A percentile compares a stretch with the other conserved stretches of the same genome.
These are phyloP conservation scores for Xylona heveae DNA, from an alignment of 495 filamentous ascomycete genomes.

Conservation along the genomic window DNA sequence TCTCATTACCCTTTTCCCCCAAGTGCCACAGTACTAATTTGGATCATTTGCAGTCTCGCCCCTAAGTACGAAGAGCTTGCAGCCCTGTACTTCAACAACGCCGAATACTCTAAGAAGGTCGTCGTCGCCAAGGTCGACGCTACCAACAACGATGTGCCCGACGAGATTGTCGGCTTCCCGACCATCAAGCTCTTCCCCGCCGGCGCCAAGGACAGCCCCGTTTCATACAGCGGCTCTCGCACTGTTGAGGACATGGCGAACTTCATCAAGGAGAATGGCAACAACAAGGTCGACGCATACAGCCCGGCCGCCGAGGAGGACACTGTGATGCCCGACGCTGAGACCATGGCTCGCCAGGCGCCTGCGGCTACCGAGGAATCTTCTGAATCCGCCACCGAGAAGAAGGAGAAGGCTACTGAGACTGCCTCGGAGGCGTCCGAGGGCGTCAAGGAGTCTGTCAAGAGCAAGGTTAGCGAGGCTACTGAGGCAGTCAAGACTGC, in stretches of 20 bases:
- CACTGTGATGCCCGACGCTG: conserved; percentile 16
- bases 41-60: conserved; percentile 24
- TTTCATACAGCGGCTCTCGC: conserved; percentile 75
- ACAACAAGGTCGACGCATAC: conserved; percentile 51
- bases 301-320: conserved; percentile 23
- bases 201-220: conserved; percentile 60
- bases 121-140: conserved; percentile 96
- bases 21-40: too few relatives aligned
- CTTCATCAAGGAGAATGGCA: conserved; percentile 90
- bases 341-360: conserved; percentile 22
- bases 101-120: conserved; percentile 59
- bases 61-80: conserved; percentile 72
- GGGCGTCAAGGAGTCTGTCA: conserved; percentile 14
- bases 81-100: conserved; percentile 45
- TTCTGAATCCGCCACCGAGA: conserved; percentile 13
- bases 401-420: conserved; percentile 27
- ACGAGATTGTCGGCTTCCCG: conserved; percentile 93
- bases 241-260: conserved; percentile 83
- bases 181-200: conserved; percentile 98
- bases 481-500: conserved; percentile 19
- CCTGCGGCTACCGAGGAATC: conserved; percentile 23
- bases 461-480: conserved; percentile 7
- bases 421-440: conserved; percentile 12
- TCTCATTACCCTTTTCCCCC: neutral
- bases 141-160: conserved; percentile 88